Base-by-base conservation (phyloP, 371 early-diverging fungal species). In the Thermomucor indicae-seudaticae region DNA sequence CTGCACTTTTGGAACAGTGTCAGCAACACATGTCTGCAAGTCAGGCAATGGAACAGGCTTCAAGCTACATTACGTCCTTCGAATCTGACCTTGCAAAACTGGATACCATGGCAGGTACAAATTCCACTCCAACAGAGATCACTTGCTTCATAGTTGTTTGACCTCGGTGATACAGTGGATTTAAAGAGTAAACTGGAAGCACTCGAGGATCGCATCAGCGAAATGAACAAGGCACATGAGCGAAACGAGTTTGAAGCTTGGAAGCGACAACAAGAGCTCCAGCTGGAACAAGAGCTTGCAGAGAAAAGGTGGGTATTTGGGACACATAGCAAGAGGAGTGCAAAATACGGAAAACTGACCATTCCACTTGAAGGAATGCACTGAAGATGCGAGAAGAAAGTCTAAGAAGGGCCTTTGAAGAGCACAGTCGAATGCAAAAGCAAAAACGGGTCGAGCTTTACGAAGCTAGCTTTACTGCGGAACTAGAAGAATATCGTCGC, bases 401-500 rank as follows among this genome's bases (percentile, higher is more conserved):
- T 6, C 41, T 75, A 20, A 56, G 57, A 20, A 43, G 56, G 19
- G 45, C 51, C n/a, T 72, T 62, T 30, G 66, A 70, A 45, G 60
- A 67, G 41, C 59, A 67, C 38, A 53, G 59, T 22, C 31, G 38
- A 11, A 43, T 57, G 19, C 72, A 72, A 27, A 56, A 65, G 1
- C 39, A 67, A 22, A 67, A 70, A 20, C 47, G 63, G 12, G 44
- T 67, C 2, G 76, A 70, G 11, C 39, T 75, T 0, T 72, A 72
- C 32, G 68, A 75, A 28, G 70, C 67, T 0, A 70, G 58, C 4
- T 75, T 75, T 44, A 63, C 72, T 41, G 72, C 76, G 6, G 70
- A 75, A 32, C 31, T 75, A 12, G 70, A 72, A 43, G 68, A 72
- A 12, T 75, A 72, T 50, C 63, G 62, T 27, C 49, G 65, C n/a